Conservation (phyloP, 768 basidiomycete genomes). For the Pholiota conissans region DNA sequence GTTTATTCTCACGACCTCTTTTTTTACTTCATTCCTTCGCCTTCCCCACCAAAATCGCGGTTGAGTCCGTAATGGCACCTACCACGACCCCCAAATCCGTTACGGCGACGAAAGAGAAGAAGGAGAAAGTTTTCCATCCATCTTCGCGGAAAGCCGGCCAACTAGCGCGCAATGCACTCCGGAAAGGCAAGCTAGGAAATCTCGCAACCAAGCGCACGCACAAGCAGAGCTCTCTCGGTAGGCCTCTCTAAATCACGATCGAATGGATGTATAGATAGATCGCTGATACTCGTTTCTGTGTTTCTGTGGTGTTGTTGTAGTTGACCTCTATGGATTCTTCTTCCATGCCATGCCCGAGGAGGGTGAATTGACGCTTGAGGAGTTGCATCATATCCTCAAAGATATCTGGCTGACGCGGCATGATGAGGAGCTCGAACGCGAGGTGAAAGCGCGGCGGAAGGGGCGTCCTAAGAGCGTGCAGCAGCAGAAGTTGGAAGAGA, state of each 20-base stretch:
- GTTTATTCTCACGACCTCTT: too few species aligned
- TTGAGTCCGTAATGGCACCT: constrained; percentile 37
- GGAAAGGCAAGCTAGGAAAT: constrained; percentile 67
- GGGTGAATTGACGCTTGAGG: constrained; percentile 56
- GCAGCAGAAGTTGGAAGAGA: constrained; percentile 68
- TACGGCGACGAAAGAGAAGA: constrained; percentile 39
- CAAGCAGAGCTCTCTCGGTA: constrained; percentile 58
- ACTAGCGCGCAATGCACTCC: constrained; percentile 61
- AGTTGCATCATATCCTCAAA: constrained; percentile 62
- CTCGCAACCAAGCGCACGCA: constrained; percentile 54
- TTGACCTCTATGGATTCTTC: constrained; percentile 75
- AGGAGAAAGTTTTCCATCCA: constrained; percentile 83
- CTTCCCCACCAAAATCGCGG: too few species aligned
- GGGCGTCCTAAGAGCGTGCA: constrained; percentile 74
- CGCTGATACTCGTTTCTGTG: too few species aligned
- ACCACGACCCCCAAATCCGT: constrained; percentile 29
- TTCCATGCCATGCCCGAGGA: constrained; percentile 67
- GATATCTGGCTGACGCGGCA: constrained; percentile 76
- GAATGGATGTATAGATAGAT: background rate
- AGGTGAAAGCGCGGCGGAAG: constrained; percentile 61
- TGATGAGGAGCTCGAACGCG: constrained; percentile 63
- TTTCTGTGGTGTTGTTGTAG: constrained; percentile 32
- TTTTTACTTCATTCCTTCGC: too few species aligned
- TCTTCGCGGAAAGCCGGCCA: constrained; percentile 83
- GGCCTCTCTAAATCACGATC: constrained; percentile 13